phyloP scores from a whole-genome alignment of 306 rosid species.

The Hippophae rhamnoides region DNA sequence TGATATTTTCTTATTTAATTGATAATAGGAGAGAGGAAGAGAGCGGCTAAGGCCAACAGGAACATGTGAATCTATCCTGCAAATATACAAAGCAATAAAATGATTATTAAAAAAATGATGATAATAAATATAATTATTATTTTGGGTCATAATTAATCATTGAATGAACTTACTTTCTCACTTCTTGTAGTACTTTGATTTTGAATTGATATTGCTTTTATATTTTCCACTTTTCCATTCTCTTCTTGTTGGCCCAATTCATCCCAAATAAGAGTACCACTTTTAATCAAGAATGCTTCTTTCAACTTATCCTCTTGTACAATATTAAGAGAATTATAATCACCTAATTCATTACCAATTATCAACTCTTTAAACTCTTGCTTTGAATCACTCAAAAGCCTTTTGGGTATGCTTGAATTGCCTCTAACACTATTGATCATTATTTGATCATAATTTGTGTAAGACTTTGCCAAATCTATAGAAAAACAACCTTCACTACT shows the following conservation, averaged over 20 bases:
- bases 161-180: conserved; percentile 29
- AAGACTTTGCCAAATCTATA: conserved; percentile 47
- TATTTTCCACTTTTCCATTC: not conserved
- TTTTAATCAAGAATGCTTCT: conserved; percentile 24
- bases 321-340: conserved; percentile 9
- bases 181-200: conserved; percentile 7
- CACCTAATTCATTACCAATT: conserved; percentile 11
- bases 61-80: conserved; percentile 25
- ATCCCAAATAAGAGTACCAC: conserved; percentile 5
- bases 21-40: conserved; percentile 21
- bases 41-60: conserved; percentile 35
- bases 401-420: not conserved
- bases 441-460: conserved; percentile 14
- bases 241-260: conserved; percentile 18
- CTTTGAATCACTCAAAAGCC: conserved; percentile 3
- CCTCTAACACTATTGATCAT: not conserved
- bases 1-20: not conserved
- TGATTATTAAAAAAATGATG: not conserved
- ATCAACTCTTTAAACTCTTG: conserved; percentile 10
- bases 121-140: not conserved
- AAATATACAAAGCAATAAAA: not conserved
- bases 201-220: not conserved
- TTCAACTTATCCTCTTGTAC: conserved; percentile 20
- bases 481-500: conserved; percentile 48
- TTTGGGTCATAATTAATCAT: not conserved